Evolutionary conservation across 2,329 filamentous ascomycete species (phyloP).

Genomic region (Penicillium concentricum): DNA sequence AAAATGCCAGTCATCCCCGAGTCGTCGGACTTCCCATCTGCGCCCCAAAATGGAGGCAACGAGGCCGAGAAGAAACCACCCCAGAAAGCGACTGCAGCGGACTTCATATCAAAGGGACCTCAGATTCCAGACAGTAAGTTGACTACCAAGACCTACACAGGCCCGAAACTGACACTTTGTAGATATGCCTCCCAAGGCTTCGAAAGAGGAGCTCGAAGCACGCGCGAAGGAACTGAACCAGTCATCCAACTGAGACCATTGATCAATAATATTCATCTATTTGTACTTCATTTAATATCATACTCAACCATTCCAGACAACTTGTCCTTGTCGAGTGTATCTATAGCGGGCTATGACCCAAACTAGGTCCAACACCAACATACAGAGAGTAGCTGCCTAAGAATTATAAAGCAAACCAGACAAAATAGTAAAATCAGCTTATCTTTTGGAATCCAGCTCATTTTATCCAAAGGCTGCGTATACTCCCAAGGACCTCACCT

Average conservation of each 20-base stretch:
- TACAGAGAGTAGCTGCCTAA: neutral
- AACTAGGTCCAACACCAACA: neutral
- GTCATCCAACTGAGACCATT: neutral
- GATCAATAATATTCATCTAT: neutral
- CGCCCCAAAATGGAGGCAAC: conserved; percentile 18
- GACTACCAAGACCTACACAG: neutral
- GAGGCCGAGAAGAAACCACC: conserved; percentile 23
- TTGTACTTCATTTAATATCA: neutral
- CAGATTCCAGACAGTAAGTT: conserved; percentile 43
- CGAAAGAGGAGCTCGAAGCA: conserved; percentile 66
- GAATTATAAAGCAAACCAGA: neutral
- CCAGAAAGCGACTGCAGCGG: conserved; percentile 33
- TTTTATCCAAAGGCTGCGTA: neutral
- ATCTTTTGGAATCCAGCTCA: no score
- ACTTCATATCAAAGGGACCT: conserved; percentile 46
- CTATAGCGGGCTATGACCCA: neutral
- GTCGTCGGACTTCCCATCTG: conserved; percentile 25
- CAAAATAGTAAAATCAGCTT: neutral
- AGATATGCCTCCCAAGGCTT: conserved; percentile 45
- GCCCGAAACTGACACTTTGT: neutral
- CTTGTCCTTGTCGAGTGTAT: neutral
- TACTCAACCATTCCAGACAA: neutral
- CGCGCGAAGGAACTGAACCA: conserved; percentile 64
- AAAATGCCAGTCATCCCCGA: conserved; percentile 35
- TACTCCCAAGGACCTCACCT: neutral